A percentile compares a stretch with the other conserved stretches of the same genome.
Evolutionary conservation across 768 basidiomycete genomes (phyloP).

Genomic region (Suillus cothurnatus): DNA sequence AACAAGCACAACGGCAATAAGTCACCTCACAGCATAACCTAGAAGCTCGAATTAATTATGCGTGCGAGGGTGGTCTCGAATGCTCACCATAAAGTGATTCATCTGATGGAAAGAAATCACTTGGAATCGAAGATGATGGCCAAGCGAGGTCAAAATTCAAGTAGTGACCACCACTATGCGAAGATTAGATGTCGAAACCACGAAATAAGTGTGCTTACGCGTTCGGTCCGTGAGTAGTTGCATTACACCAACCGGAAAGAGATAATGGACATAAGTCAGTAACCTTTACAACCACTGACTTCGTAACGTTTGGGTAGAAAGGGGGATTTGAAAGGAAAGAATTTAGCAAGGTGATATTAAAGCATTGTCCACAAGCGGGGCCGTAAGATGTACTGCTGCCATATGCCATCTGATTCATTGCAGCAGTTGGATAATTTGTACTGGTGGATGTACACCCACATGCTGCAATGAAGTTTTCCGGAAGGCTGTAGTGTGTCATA

Average conservation of each 20-base stretch:
- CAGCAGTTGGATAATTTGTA: conserved; percentile 75
- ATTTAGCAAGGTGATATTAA: conserved; percentile 73
- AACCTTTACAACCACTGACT: conserved; percentile 72
- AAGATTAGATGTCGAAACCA: conserved; percentile 7
- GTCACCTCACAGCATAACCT: conserved; percentile 43
- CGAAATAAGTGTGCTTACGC: conserved; percentile 44
- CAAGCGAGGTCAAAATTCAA: conserved; percentile 86
- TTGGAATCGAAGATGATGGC: conserved; percentile 70
- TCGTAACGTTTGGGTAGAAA: conserved; percentile 62
- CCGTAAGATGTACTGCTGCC: conserved; percentile 75
- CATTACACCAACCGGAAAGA: conserved; percentile 69
- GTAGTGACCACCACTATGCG: conserved; percentile 59
- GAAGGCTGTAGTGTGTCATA: conserved; percentile 73
- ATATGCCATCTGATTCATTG: conserved; percentile 77
- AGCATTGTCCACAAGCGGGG: conserved; percentile 77
- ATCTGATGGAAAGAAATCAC: conserved; percentile 76
- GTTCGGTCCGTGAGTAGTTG: conserved; percentile 61
- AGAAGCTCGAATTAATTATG: conserved; percentile 28
- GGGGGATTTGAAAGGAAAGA: conserved; percentile 67
- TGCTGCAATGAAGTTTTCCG: conserved; percentile 52
- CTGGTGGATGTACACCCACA: conserved; percentile 76
- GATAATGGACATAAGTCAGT: conserved; percentile 79
- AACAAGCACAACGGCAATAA: neutral
- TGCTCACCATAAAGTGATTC: conserved; percentile 60
- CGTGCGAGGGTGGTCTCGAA: neutral